Evolutionary conservation across 192 early-diverging fungal species (phyloP).

Genomic region (Phlyctochytrium arcticum): DNA sequence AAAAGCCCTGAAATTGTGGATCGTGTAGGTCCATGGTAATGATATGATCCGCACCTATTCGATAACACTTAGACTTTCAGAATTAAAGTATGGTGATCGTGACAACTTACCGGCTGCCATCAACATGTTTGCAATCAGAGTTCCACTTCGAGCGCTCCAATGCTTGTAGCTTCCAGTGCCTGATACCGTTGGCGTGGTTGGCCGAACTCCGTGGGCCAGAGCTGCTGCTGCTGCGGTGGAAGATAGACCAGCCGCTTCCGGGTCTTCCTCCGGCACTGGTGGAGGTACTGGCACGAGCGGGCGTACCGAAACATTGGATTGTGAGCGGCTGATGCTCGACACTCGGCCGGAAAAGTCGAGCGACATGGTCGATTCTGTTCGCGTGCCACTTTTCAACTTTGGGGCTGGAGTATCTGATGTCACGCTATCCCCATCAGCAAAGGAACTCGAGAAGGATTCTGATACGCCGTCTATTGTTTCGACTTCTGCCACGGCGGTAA

Average conservation of each 20-base stretch:
- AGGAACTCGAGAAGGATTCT: slow-evolving; percentile 3
- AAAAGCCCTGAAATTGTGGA: slow-evolving; percentile 95
- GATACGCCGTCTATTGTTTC: no score
- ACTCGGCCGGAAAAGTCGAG: slow-evolving; percentile 35
- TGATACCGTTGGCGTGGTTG: background rate
- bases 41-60: slow-evolving; percentile 78
- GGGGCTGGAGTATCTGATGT: slow-evolving; percentile 10
- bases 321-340: slow-evolving; percentile 45
- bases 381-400: slow-evolving; percentile 13
- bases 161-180: slow-evolving; percentile 58
- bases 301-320: slow-evolving; percentile 42
- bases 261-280: no score
- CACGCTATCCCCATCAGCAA: slow-evolving; percentile 9
- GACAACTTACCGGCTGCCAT: slow-evolving; percentile 71
- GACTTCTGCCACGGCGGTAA: background rate
- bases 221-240: no score
- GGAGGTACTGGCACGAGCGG: slow-evolving; percentile 32
- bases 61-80: no score
- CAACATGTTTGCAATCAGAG: slow-evolving; percentile 96
- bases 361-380: slow-evolving; percentile 31
- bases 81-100: no score
- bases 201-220: background rate
- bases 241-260: no score
- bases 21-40: slow-evolving; percentile 99
- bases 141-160: slow-evolving; percentile 87